These are phyloP conservation scores for Mycosphaerella sp. DNA, from an alignment of 2,329 filamentous ascomycete species.

Conservation along the genomic window DNA sequence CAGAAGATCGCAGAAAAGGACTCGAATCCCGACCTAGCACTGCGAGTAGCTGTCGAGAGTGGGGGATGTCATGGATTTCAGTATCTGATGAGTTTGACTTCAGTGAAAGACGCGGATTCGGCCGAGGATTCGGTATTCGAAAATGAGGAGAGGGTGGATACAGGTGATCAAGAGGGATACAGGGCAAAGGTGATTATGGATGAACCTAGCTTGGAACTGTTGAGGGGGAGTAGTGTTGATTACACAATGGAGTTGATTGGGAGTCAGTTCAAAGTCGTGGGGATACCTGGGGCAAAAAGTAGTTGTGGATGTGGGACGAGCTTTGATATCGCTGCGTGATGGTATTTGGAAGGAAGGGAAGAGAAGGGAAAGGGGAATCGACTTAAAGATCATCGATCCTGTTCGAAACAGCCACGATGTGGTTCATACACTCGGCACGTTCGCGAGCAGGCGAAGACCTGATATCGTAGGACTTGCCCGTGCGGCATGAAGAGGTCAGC, in stretches of 20 bases:
- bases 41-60: conserved; percentile 88
- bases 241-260: conserved; percentile 94
- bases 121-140: conserved; percentile 88
- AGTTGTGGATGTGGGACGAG: conserved; percentile 97
- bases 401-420: no score
- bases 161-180: conserved; percentile 36
- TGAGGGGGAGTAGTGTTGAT: conserved; percentile 92
- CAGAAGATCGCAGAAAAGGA: conserved; percentile 52
- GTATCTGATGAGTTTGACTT: conserved; percentile 84
- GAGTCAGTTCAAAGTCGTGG: conserved; percentile 91
- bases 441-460: no score
- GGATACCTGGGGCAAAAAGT: conserved; percentile 85
- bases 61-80: conserved; percentile 98
- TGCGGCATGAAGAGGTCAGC: no score
- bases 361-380: neutral
- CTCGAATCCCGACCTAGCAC: conserved; percentile 67
- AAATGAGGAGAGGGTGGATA: conserved; percentile 42
- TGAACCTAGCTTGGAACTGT: conserved; percentile 72
- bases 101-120: conserved; percentile 48
- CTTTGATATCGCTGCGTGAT: conserved; percentile 69
- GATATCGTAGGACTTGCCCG: no score
- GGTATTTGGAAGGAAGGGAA: neutral
- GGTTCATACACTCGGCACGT: no score
- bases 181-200: conserved; percentile 83
- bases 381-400: no score